Conservation (phyloP, 305 asterid species). For the Caryopteris hybrid region DNA sequence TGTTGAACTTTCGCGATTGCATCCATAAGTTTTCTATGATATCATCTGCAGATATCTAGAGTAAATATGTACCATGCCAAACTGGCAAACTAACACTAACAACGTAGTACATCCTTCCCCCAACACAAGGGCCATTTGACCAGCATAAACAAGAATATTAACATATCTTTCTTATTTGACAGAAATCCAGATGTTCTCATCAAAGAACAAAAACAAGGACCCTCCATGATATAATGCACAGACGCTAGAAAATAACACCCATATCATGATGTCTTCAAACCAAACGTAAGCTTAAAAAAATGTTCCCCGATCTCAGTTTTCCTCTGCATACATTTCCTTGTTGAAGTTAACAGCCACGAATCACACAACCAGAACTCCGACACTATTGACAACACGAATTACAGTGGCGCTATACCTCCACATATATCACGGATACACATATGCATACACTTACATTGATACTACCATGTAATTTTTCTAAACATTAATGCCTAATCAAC, state of each 20-base stretch:
- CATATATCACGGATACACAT: background rate
- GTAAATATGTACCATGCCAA: background rate
- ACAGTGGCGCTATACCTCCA: background rate
- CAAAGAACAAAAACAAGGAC: background rate
- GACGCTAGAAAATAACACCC: too few species aligned
- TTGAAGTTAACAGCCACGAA: background rate
- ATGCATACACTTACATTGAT: background rate
- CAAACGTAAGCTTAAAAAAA: background rate
- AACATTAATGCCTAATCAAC: too few species aligned
- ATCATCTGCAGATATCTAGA: background rate
- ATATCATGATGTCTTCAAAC: too few species aligned
- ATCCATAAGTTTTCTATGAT: background rate
- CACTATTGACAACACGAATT: background rate
- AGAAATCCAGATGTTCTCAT: background rate
- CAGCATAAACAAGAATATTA: background rate
- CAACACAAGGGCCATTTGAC: background rate
- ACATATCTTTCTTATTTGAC: background rate
- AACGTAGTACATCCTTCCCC: background rate
- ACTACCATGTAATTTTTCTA: background rate
- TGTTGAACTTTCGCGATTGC: background rate
- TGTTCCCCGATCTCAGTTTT: background rate
- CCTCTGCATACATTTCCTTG: background rate
- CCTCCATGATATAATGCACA: too few species aligned
- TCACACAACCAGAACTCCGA: background rate
- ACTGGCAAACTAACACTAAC: background rate